Conservation (phyloP, 2,329 filamentous ascomycete genomes). For the Penicillium sp. region DNA sequence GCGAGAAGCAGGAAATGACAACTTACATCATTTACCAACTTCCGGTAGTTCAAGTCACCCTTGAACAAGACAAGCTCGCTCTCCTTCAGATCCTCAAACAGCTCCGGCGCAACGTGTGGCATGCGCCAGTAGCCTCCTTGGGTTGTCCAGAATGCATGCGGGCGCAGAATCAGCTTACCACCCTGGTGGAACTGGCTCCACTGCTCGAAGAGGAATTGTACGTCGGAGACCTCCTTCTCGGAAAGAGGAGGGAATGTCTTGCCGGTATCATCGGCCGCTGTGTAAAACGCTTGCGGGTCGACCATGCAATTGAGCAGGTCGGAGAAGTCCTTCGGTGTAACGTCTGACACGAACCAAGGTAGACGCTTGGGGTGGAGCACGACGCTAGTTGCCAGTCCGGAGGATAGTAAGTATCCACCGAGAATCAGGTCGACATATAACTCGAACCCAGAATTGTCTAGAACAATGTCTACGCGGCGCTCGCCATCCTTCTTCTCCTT, state of each 20-base stretch:
- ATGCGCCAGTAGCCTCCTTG: slow-evolving; percentile 85
- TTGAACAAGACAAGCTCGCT: slow-evolving; percentile 94
- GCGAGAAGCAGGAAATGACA: not conserved
- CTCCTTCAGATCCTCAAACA: slow-evolving; percentile 73
- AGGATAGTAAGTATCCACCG: slow-evolving; percentile 80
- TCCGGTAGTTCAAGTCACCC: slow-evolving; percentile 94
- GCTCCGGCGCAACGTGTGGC: slow-evolving; percentile 61
- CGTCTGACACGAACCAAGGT: slow-evolving; percentile 98
- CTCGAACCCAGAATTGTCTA: slow-evolving; percentile 97
- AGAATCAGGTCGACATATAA: slow-evolving; percentile 92
- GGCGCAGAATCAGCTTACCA: slow-evolving; percentile 75
- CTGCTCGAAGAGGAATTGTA: slow-evolving; percentile 74
- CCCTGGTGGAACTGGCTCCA: slow-evolving; percentile 79
- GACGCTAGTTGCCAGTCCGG: slow-evolving; percentile 78
- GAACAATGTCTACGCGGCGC: slow-evolving; percentile 83
- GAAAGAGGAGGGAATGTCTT: slow-evolving; percentile 61
- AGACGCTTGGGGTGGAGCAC: slow-evolving; percentile 92
- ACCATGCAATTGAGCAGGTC: slow-evolving; percentile 78
- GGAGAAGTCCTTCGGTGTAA: slow-evolving; percentile 78
- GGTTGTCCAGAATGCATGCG: slow-evolving; percentile 88
- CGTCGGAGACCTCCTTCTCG: slow-evolving; percentile 61
- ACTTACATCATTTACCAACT: slow-evolving; percentile 81
- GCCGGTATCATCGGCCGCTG: slow-evolving; percentile 61
- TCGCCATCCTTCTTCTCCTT: slow-evolving; percentile 59
- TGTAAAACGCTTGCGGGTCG: slow-evolving; percentile 74